These are phyloP conservation scores for sorghum (Sorghum bicolor) DNA, from an alignment of 176 grass and related monocot species.

Conservation along the genomic window Sorghum_bicolor_NCBIv3 NC_012872.2:58995001-58995500, in stretches of 20 bases:
- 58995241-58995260: constrained; percentile 22
- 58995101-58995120: too few species aligned
- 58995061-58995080: too few species aligned
- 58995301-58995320: neutral
- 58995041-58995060: too few species aligned
- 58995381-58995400: neutral
- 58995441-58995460: neutral
- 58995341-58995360: neutral
- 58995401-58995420: constrained; percentile 8
- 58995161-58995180: too few species aligned
- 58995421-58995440: constrained; percentile 29
- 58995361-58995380: constrained; percentile 36
- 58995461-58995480: neutral
- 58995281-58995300: constrained; percentile 53
- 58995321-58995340: constrained; percentile 47
- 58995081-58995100: too few species aligned
- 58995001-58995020: neutral
- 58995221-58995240: neutral
- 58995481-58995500: neutral
- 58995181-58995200: neutral
- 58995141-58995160: too few species aligned
- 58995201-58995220: neutral
- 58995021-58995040: neutral
- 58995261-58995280: constrained; percentile 58
- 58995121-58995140: too few species aligned